Evolutionary conservation across 2,329 filamentous ascomycete species (phyloP), one percentile per base, ranked within the genome.

Genomic region (Penicillium sumatraense): DNA sequence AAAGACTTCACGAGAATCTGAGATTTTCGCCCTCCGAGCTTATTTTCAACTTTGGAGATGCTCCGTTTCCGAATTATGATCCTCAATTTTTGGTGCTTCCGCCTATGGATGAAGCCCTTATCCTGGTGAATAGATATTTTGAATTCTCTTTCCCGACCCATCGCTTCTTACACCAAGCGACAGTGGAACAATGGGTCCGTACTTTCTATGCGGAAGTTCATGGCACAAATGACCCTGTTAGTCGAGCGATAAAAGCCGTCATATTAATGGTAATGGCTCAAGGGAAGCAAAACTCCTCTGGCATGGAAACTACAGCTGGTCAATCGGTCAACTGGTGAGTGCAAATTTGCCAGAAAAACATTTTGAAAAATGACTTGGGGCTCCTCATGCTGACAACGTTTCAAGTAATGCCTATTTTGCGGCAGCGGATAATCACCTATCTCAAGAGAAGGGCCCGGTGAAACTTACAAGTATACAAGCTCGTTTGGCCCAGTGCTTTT

Each of bases 11-110:
- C 20, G 41, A 44, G 8, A 29, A 45, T 16, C n/a, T 44, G 27
- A 16, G 16, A 18, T 31, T 27, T 13, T 23, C 49, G 18, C 33
- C 58, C 21, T 53, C 60, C 13, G 49, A 57, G 11, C 58, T 50
- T 23, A 57, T 62, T 18, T 65, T 65, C 45, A 64, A 56, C 21
- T 63, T 65, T 41, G 59, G 57, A 10, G 81, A 84, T 61, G 72
- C 79, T 13, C 79, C 78, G 1, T 57, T 81, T 7, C 77, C 78
- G 1, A 74, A 79, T 5, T 74, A 74, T 38, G 76, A 80, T 57
- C 68, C 73, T 0, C 73, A 73, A 0, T 77, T 78, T 52, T 79
- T 78, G 51, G 67, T 77, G 4, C 60, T 82, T 21, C 77, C 73
- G 3, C 65, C 70, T 3, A 56, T 61, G 33, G 59, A 65, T n/a